These are phyloP conservation scores for Otatea glauca DNA, from an alignment of 176 grass and related monocot genomes.

Conservation along the genomic window DNA sequence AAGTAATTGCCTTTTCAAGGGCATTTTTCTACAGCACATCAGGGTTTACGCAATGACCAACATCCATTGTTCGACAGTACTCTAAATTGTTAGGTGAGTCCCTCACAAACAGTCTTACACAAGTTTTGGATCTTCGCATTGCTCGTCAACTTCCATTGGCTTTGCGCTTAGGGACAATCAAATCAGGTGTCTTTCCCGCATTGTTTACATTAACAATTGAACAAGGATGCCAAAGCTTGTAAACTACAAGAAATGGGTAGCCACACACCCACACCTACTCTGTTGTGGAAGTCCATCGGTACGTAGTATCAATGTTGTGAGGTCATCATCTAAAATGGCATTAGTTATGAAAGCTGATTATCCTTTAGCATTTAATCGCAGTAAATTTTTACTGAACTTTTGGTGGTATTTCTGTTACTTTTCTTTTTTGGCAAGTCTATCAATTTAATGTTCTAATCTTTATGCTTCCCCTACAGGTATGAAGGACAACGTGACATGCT, in stretches of 20 bases:
- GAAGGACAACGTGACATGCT: constrained; percentile 96
- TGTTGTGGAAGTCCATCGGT: background rate
- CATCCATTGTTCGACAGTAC: background rate
- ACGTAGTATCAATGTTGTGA: background rate
- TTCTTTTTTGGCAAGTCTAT: background rate
- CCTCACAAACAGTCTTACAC: background rate
- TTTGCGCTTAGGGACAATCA: background rate
- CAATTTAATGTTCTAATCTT: background rate
- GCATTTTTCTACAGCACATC: background rate
- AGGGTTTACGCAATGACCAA: background rate
- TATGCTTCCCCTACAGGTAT: constrained; percentile 58
- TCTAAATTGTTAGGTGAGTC: background rate
- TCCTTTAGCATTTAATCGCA: background rate
- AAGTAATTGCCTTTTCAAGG: background rate
- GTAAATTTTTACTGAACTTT: background rate
- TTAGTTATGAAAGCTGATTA: background rate
- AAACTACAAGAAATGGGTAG: background rate
- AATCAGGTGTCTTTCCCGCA: background rate
- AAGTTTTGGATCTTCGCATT: background rate
- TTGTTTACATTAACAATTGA: background rate
- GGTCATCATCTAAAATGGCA: background rate
- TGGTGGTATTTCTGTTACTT: background rate
- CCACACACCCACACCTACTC: too few relatives aligned
- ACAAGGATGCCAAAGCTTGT: background rate
- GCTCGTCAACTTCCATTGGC: background rate